Evolutionary conservation across 164 flowering plant species (phyloP).

Genomic region (Houttuynia cordata): DNA sequence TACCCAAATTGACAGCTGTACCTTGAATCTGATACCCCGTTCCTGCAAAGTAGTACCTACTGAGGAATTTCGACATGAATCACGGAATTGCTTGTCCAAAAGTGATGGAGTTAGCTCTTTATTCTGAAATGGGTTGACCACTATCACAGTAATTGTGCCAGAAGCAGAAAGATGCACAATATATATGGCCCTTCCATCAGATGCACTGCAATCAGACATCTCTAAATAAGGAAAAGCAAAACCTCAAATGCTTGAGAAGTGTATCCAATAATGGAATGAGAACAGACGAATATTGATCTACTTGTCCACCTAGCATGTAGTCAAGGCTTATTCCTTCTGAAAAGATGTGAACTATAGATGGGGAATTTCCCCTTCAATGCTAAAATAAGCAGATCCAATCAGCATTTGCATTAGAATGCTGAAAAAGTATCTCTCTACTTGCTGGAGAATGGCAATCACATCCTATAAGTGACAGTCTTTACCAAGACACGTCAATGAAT

Average conservation of each 20-base stretch:
- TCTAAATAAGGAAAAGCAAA: background rate
- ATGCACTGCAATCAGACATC: slow-evolving; percentile 35
- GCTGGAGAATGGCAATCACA: too few relatives aligned
- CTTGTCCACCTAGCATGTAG: too few relatives aligned
- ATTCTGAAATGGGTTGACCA: slow-evolving; percentile 78
- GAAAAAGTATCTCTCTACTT: too few relatives aligned
- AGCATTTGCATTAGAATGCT: too few relatives aligned
- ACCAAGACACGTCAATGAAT: too few relatives aligned
- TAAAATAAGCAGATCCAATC: too few relatives aligned
- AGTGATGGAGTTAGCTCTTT: slow-evolving; percentile 58
- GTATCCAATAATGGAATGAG: background rate
- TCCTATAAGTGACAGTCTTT: too few relatives aligned
- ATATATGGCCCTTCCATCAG: slow-evolving; percentile 76
- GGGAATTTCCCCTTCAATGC: too few relatives aligned
- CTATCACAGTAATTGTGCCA: slow-evolving; percentile 43
- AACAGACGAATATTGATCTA: background rate
- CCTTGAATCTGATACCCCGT: slow-evolving; percentile 54
- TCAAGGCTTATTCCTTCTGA: too few relatives aligned
- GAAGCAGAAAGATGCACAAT: slow-evolving; percentile 59
- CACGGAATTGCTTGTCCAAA: slow-evolving; percentile 70
- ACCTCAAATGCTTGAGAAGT: background rate
- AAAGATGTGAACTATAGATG: too few relatives aligned
- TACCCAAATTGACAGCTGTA: slow-evolving; percentile 6
- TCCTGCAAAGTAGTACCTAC: slow-evolving; percentile 27
- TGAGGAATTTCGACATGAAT: slow-evolving; percentile 67